Base-by-base conservation (phyloP, 2,329 filamentous ascomycete species). In the Fusarium chaquense region DNA sequence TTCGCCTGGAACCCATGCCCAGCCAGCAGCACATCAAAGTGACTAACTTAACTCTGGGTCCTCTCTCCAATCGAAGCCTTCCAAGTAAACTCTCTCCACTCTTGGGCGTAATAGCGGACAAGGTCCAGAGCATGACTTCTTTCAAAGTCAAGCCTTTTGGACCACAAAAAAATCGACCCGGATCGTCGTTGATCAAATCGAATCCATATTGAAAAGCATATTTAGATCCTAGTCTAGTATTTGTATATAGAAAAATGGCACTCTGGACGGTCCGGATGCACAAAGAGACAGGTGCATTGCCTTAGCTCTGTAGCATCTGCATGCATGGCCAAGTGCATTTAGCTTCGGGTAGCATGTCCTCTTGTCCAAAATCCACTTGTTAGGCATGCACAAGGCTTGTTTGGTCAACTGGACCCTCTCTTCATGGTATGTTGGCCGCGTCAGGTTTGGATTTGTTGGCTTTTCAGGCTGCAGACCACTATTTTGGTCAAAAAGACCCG, bases 311-410 rank as follows among this genome's bases (percentile, higher is more conserved):
- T 52, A 18, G 35, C 49, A 41, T 52, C 35, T 70, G 53, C 66
- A 69, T 70, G 26, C 57, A 67, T 35, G 44, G 44, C 49, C 65
- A 51, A 49, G 46, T 51, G 49, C 49, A 40, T 52, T 54, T 54
- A 55, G 66, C 51, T 66, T 44, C 35, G 50, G 47, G 56, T 70
- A 58, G 56, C 67, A 69, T 70, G 62, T 46, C 62, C 16, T 43
- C 44, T 51, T 47, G 30, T 52, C 46, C 44, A 46, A 30, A 56
- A 50, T 43, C 54, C 61, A 69, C 66, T 49, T 33, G 38, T 55
- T 67, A 43, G 49, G 44, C 67, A 66, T 54, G 67, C 66, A 69
- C n/a, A 45, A 26, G 41, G 47, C 63, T 69, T 32, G 41, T 65
- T 62, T 52, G 43, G 66, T 58, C 47, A 2, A 46, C 24, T 40